phyloP scores from a whole-genome alignment of 495 filamentous ascomycete species.

The Parachaetomium inaequale region DNA sequence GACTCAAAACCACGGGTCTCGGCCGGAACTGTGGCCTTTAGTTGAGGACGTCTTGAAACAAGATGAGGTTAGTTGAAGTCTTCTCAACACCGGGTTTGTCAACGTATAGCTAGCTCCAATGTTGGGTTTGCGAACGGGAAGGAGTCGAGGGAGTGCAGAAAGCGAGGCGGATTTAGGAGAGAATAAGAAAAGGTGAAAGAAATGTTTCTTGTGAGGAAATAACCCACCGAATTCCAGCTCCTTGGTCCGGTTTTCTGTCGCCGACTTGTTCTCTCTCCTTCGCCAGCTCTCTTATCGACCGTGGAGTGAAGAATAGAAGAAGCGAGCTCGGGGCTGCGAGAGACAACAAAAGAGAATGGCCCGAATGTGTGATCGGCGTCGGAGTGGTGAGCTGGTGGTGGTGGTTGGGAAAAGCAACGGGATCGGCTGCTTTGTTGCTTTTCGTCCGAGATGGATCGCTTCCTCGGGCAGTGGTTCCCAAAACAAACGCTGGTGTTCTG shows the following conservation, averaged over 20 bases:
- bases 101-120: neutral
- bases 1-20: neutral
- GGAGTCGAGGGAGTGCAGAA: neutral
- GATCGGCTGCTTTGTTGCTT: neutral
- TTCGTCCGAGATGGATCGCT: slow-evolving; percentile 8
- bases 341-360: neutral
- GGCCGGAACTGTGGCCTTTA: neutral
- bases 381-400: neutral
- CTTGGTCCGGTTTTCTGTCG: too few relatives aligned
- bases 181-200: neutral
- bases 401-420: neutral
- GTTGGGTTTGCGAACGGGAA: neutral
- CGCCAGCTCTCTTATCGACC: neutral
- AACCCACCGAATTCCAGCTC: too few relatives aligned
- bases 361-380: neutral
- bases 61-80: neutral
- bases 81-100: neutral
- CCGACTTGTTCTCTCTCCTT: neutral
- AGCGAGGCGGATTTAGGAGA: neutral
- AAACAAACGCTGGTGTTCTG: slow-evolving; percentile 24
- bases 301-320: too few relatives aligned
- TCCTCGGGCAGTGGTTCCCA: slow-evolving; percentile 3
- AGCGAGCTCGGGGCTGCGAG: too few relatives aligned
- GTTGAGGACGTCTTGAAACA: neutral
- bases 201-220: neutral